These are phyloP conservation scores for Pseudocercospora crystallina DNA, from an alignment of 2,329 filamentous ascomycete genomes.

Conservation along the genomic window DNA sequence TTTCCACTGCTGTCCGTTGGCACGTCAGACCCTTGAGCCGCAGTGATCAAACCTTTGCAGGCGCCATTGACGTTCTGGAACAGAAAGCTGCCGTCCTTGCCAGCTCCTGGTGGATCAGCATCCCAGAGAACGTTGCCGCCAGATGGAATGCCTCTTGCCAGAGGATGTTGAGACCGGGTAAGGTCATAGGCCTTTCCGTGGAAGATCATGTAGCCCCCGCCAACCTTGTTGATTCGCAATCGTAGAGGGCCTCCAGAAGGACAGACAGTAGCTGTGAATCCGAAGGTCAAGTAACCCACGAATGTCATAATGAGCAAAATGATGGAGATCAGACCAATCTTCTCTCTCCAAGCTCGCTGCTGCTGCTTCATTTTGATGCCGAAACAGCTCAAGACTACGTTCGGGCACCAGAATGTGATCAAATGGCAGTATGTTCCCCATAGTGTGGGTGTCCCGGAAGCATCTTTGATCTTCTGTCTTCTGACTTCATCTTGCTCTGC, in stretches of 20 bases:
- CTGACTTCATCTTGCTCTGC: constrained; percentile 55
- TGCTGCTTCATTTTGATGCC: constrained; percentile 83
- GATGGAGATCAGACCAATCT: constrained; percentile 94
- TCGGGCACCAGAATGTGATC: constrained; percentile 91
- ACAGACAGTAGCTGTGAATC: constrained; percentile 89
- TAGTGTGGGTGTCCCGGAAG: constrained; percentile 74
- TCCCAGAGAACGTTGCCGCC: constrained; percentile 83
- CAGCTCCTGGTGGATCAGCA: constrained; percentile 74
- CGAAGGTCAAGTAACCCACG: constrained; percentile 95
- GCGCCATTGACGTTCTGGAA: constrained; percentile 98
- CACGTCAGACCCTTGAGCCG: constrained; percentile 69
- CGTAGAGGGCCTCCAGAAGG: constrained; percentile 64
- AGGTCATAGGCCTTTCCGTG: constrained; percentile 90
- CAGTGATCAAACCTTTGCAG: constrained; percentile 86
- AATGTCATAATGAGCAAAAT: constrained; percentile 83
- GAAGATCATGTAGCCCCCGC: constrained; percentile 87
- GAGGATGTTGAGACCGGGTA: constrained; percentile 71
- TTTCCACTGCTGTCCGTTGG: constrained; percentile 72
- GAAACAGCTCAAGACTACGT: constrained; percentile 79
- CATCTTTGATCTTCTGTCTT: constrained; percentile 57
- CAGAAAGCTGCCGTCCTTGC: constrained; percentile 92
- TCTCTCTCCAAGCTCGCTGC: constrained; percentile 92
- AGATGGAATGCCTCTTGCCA: constrained; percentile 72
- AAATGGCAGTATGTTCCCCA: constrained; percentile 97
- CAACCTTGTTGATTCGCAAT: constrained; percentile 79